These are phyloP conservation scores for Citrullus mucosospermus DNA, from an alignment of 306 rosid species.

Conservation along the genomic window DNA sequence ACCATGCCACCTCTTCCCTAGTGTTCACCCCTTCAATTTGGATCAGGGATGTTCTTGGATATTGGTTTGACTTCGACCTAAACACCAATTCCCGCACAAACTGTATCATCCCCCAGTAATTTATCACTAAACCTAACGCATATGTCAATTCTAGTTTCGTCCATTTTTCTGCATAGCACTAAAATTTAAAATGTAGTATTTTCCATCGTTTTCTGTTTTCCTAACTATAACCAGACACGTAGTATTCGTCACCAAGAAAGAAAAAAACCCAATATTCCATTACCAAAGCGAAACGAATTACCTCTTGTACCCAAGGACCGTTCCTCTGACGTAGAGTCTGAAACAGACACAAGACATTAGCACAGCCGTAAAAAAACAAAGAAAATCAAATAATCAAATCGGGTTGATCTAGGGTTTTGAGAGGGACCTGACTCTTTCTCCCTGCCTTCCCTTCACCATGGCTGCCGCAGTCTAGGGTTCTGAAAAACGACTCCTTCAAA, in stretches of 20 bases:
- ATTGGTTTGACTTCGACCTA: slow-evolving; percentile 74
- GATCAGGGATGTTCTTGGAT: slow-evolving; percentile 53
- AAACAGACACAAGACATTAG: background rate
- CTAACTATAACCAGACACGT: background rate
- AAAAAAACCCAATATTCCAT: background rate
- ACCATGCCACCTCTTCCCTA: slow-evolving; percentile 73
- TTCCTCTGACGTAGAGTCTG: slow-evolving; percentile 70
- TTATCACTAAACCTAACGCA: background rate
- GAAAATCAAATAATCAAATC: background rate
- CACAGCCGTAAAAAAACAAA: background rate
- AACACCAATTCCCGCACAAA: background rate
- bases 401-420: background rate
- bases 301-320: slow-evolving; percentile 84
- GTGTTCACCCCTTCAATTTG: slow-evolving; percentile 78
- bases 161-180: background rate
- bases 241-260: background rate
- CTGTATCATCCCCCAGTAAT: background rate
- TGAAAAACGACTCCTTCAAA: background rate
- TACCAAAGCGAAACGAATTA: slow-evolving; percentile 3
- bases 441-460: slow-evolving; percentile 75
- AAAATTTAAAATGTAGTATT: background rate
- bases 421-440: slow-evolving; percentile 60
- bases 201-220: background rate
- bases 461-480: background rate
- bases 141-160: background rate